Conservation (phyloP, 768 basidiomycete species). For the Termitomyces sp. region DNA sequence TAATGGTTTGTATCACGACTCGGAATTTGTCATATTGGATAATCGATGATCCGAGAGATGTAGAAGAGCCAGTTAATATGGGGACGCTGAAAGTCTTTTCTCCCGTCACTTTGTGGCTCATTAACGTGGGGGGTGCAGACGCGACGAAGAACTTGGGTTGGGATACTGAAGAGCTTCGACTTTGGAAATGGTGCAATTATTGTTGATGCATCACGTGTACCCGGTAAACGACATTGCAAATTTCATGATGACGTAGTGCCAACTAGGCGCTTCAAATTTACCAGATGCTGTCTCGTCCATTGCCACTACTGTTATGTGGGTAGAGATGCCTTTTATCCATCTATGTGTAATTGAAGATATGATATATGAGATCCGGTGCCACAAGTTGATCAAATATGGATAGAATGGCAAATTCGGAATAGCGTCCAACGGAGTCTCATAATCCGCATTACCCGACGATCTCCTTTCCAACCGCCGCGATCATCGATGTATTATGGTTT, state of each 20-base stretch:
- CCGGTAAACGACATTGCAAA: no score
- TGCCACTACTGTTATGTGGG: not conserved
- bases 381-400: not conserved
- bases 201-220: not conserved
- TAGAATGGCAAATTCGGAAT: not conserved
- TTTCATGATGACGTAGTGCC: no score
- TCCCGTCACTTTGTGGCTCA: not conserved
- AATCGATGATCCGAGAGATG: not conserved
- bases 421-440: not conserved
- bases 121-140: not conserved
- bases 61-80: not conserved
- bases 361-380: not conserved
- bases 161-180: no score
- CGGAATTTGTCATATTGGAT: not conserved
- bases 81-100: not conserved
- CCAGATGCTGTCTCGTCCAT: no score
- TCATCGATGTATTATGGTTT: slow-evolving; percentile 10
- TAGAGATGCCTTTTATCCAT: not conserved
- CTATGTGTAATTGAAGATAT: not conserved
- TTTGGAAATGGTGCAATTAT: not conserved
- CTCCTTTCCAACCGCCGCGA: not conserved
- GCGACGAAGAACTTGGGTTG: not conserved
- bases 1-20: no score
- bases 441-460: not conserved
- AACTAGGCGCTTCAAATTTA: no score